These are phyloP conservation scores for Phycomyces blakesleeanus DNA, from an alignment of 192 early-diverging fungal species.

Conservation along the genomic window DNA sequence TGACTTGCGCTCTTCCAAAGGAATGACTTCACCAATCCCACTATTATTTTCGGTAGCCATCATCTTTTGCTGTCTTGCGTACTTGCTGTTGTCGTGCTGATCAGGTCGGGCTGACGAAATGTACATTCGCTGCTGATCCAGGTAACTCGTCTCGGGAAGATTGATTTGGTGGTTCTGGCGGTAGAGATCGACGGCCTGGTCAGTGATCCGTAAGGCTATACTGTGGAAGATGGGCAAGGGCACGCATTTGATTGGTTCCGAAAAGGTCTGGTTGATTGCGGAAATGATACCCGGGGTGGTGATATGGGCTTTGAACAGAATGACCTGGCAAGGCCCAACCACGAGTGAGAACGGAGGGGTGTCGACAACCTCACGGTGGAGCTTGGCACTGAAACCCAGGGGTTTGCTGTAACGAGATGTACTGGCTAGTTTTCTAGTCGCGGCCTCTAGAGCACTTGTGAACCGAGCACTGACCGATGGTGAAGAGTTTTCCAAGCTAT, in stretches of 20 bases:
- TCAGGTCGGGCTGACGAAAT: not conserved
- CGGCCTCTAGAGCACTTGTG: slow-evolving; percentile 3
- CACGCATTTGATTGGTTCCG: slow-evolving; percentile 18
- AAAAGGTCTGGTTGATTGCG: slow-evolving; percentile 20
- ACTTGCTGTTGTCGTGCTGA: not conserved
- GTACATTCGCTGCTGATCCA: slow-evolving; percentile 10
- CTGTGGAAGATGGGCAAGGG: slow-evolving; percentile 17
- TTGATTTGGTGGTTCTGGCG: not conserved
- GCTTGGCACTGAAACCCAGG: slow-evolving; percentile 11
- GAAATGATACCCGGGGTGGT: slow-evolving; percentile 15
- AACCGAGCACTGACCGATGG: slow-evolving; percentile 9
- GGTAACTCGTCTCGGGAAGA: slow-evolving; percentile 1
- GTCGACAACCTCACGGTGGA: slow-evolving; percentile 24
- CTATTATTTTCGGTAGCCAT: no score
- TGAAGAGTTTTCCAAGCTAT: no score
- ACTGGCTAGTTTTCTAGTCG: slow-evolving; percentile 15
- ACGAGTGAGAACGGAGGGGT: slow-evolving; percentile 27
- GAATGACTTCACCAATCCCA: no score
- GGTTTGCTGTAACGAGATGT: slow-evolving; percentile 12
- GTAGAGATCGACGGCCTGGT: slow-evolving; percentile 17
- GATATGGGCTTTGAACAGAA: slow-evolving; percentile 27
- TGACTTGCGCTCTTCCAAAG: no score
- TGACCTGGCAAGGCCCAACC: slow-evolving; percentile 21
- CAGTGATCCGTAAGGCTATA: slow-evolving; percentile 14
- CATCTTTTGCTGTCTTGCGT: no score